Percentiles rank a stretch among this genome's conserved stretches.
Conservation (phyloP, 2,329 filamentous ascomycete genomes). For the Epicoccum sorghinum region DNA sequence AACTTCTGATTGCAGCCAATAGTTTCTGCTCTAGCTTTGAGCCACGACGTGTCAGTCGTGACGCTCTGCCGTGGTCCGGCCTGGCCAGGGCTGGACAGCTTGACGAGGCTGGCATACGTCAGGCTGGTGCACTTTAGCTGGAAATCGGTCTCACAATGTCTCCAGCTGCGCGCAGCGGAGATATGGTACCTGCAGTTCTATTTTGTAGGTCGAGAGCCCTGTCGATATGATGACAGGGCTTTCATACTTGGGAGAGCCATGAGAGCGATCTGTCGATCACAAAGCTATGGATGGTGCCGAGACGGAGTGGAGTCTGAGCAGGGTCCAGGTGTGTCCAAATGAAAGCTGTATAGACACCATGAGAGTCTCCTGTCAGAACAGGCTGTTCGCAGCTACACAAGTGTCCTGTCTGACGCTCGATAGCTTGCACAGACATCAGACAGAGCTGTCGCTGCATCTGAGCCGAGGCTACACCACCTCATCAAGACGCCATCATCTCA, state of each 20-base stretch:
- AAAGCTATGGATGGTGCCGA: no score
- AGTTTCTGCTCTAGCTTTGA: neutral
- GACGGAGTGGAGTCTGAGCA: no score
- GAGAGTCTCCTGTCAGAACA: neutral
- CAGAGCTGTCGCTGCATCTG: neutral
- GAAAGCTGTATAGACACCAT: neutral
- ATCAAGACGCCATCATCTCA: neutral
- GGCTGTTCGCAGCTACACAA: neutral
- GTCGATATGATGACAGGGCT: neutral
- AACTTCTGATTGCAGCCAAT: conserved; percentile 4
- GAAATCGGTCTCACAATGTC: neutral
- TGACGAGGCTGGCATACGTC: neutral
- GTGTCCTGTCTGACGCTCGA: no score
- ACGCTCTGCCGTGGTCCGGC: conserved; percentile 5
- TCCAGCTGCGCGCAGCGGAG: neutral
- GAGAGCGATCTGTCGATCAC: neutral
- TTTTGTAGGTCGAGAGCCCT: neutral
- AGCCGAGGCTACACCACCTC: neutral
- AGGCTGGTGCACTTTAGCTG: neutral
- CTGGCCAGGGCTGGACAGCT: conserved; percentile 3
- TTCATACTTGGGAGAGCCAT: neutral
- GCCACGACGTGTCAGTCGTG: conserved; percentile 10
- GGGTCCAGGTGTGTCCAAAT: neutral
- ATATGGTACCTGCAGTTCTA: conserved; percentile 5
- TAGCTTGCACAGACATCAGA: no score